Conservation (phyloP, 2,329 filamentous ascomycete genomes). For the Arthrobotrys sinensis region DNA sequence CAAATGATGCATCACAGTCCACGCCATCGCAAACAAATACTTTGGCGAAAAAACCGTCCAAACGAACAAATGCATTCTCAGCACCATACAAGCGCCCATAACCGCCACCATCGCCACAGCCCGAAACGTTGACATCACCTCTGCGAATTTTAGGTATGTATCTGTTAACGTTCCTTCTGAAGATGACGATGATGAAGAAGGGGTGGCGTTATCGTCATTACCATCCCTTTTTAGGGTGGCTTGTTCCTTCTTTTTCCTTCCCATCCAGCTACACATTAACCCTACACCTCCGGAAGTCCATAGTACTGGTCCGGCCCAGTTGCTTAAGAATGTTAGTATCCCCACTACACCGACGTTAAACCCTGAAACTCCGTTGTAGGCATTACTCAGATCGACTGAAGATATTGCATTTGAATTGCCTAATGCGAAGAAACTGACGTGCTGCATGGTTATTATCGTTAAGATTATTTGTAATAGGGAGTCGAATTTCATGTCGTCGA, state of each 20-base stretch:
- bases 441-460: conserved; percentile 82
- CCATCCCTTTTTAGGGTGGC: not conserved
- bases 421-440: conserved; percentile 88
- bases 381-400: conserved; percentile 92
- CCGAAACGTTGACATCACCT: conserved; percentile 79
- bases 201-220: not conserved
- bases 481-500: conserved; percentile 67
- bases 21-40: conserved; percentile 91
- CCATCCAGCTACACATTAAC: conserved; percentile 68
- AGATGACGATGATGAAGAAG: not conserved
- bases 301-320: conserved; percentile 93
- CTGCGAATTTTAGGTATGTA: conserved; percentile 49
- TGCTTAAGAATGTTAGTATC: conserved; percentile 85
- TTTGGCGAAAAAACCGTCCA: conserved; percentile 99
- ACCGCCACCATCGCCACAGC: conserved; percentile 78
- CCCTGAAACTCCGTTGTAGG: conserved; percentile 89
- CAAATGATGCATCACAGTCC: conserved; percentile 87
- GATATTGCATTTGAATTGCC: conserved; percentile 96
- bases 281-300: conserved; percentile 80
- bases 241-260: conserved; percentile 34
- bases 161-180: conserved; percentile 17
- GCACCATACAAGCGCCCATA: conserved; percentile 87
- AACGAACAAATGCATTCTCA: conserved; percentile 93
- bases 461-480: conserved; percentile 71
- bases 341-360: conserved; percentile 89